Conservation (phyloP, 306 rosid species). For the Biancaea sappan region DNA sequence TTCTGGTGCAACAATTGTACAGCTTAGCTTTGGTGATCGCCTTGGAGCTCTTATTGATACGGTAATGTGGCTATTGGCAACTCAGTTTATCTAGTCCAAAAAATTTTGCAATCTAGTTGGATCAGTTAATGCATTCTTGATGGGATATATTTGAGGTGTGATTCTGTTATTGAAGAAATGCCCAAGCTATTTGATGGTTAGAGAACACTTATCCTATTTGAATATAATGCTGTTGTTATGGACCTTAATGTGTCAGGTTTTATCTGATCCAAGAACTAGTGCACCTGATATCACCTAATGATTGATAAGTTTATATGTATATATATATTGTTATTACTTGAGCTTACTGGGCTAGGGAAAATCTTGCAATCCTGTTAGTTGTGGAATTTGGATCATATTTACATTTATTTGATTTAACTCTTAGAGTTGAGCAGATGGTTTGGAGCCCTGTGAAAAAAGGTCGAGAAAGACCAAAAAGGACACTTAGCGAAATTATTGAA, state of each 20-base stretch:
- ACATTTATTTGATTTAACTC: not conserved
- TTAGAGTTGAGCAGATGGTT: no score
- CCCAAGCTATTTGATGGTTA: not conserved
- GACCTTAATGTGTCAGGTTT: not conserved
- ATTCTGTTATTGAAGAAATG: constrained; percentile 27
- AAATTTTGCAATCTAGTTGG: not conserved
- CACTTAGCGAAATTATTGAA: no score
- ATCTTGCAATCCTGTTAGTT: constrained; percentile 10
- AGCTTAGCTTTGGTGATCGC: constrained; percentile 95
- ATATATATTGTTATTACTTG: not conserved
- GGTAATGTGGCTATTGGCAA: constrained; percentile 52
- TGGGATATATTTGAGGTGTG: constrained; percentile 21
- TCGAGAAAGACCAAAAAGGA: no score
- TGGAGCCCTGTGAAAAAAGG: no score
- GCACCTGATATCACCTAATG: not conserved
- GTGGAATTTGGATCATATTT: constrained; percentile 15
- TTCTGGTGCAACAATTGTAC: constrained; percentile 82
- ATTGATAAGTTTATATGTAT: not conserved
- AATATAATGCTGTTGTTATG: not conserved
- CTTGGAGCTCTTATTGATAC: constrained; percentile 98
- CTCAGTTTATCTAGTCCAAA: constrained; percentile 28
- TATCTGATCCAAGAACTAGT: not conserved
- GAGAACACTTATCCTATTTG: constrained; percentile 9
- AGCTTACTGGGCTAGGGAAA: constrained; percentile 2
- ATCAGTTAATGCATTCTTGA: constrained; percentile 19